Percentiles rank a stretch among this genome's conserved stretches.
Conservation (phyloP, 345 rosid genomes). For the Acer yangbiense region DNA sequence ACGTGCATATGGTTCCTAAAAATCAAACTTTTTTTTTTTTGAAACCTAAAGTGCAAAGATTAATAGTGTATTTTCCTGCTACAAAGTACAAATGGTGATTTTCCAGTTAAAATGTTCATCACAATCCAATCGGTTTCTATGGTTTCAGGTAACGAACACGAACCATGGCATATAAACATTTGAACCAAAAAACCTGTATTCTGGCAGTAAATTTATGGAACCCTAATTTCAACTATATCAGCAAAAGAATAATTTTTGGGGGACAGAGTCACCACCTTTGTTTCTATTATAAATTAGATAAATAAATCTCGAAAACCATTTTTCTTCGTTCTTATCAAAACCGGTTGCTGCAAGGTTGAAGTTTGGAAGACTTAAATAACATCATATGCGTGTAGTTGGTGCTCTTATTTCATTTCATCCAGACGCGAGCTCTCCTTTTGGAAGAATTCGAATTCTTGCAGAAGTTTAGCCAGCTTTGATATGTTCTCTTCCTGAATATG, state of each 20-base stretch:
- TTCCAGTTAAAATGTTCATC: background rate
- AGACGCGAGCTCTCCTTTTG: slow-evolving; percentile 53
- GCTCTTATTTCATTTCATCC: slow-evolving; percentile 30
- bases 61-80: background rate
- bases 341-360: background rate
- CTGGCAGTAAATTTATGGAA: background rate
- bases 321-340: background rate
- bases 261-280: background rate
- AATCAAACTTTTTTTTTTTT: too few relatives aligned
- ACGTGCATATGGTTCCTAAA: too few relatives aligned
- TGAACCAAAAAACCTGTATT: background rate
- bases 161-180: background rate
- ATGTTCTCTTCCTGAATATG: slow-evolving; percentile 63
- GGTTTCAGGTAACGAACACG: background rate
- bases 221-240: background rate
- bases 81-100: background rate
- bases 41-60: background rate
- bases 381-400: background rate
- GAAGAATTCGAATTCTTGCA: slow-evolving; percentile 71
- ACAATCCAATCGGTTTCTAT: background rate
- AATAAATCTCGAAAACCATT: background rate
- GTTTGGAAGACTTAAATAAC: too few relatives aligned
- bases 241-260: background rate
- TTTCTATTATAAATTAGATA: background rate
- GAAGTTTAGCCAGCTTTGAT: slow-evolving; percentile 58